Conservation (phyloP, 148 eudicot genomes). For the Spergularia marina region DNA sequence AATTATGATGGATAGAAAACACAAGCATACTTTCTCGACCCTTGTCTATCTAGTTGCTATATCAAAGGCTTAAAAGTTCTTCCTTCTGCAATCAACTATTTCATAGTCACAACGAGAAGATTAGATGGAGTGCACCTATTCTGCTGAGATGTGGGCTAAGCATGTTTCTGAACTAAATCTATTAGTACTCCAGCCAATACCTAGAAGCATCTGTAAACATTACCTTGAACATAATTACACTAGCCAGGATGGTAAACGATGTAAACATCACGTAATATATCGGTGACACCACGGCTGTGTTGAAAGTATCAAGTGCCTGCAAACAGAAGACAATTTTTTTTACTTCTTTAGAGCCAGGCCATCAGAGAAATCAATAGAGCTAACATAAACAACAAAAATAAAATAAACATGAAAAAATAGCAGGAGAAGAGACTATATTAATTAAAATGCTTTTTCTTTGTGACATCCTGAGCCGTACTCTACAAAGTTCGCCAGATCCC, state of each 20-base stretch:
- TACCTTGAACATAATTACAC: conserved; percentile 66
- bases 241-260: conserved; percentile 49
- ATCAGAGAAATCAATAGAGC: not conserved
- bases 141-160: not conserved
- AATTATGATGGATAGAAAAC: too few species aligned
- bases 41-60: too few species aligned
- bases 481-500: too few species aligned
- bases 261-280: conserved; percentile 65
- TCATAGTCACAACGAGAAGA: too few species aligned
- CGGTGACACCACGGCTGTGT: conserved; percentile 57
- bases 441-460: too few species aligned
- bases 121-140: not conserved
- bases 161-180: not conserved
- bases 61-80: too few species aligned
- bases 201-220: not conserved
- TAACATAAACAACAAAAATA: not conserved
- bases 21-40: too few species aligned
- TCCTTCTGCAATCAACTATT: too few species aligned
- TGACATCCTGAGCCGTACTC: too few species aligned
- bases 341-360: not conserved
- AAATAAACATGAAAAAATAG: too few species aligned
- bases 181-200: not conserved
- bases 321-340: conserved; percentile 14
- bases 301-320: conserved; percentile 48
- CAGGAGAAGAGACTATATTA: not conserved